Percentiles rank a stretch among this genome's conserved stretches.
These are phyloP conservation scores for Aspergillus tubingensis DNA, from an alignment of 2,329 filamentous ascomycete genomes.

Conservation along the genomic window DNA sequence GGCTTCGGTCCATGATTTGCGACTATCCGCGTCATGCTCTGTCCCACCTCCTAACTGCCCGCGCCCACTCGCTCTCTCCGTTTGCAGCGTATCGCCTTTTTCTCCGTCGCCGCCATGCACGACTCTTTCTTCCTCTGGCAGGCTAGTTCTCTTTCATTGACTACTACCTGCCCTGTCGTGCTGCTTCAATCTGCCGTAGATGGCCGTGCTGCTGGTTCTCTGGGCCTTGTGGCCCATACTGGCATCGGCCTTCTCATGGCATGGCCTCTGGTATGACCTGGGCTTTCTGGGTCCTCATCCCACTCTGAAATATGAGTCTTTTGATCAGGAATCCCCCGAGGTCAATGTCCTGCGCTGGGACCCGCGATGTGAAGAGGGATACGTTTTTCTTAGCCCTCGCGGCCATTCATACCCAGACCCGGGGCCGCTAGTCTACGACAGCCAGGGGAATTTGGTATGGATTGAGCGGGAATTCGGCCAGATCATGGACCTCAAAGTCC, in stretches of 20 bases:
- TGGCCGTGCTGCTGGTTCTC: conserved; percentile 7
- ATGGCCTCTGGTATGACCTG: conserved; percentile 18
- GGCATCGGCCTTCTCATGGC: conserved; percentile 15
- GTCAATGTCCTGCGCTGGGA: conserved; percentile 20
- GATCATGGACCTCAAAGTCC: conserved; percentile 51
- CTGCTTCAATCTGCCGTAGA: neutral
- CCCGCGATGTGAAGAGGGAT: conserved; percentile 38
- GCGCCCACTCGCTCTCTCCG: neutral
- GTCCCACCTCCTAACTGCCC: neutral
- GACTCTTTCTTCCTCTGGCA: neutral
- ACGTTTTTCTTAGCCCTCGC: conserved; percentile 41
- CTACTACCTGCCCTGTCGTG: neutral
- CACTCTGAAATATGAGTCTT: conserved; percentile 12
- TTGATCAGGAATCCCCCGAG: conserved; percentile 13
- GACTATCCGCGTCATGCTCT: conserved; percentile 9
- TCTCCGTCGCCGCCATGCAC: neutral
- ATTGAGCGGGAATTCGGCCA: conserved; percentile 37
- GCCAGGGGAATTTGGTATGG: conserved; percentile 33
- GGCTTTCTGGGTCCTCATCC: conserved; percentile 19
- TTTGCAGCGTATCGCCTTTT: neutral
- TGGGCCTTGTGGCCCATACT: conserved; percentile 8
- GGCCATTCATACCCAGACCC: conserved; percentile 35
- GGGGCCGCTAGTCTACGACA: conserved; percentile 44
- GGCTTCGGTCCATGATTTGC: neutral
- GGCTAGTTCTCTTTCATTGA: neutral